Evolutionary conservation across 2,329 filamentous ascomycete genomes (phyloP).

Genomic region (Thielaviopsis euricoi): DNA sequence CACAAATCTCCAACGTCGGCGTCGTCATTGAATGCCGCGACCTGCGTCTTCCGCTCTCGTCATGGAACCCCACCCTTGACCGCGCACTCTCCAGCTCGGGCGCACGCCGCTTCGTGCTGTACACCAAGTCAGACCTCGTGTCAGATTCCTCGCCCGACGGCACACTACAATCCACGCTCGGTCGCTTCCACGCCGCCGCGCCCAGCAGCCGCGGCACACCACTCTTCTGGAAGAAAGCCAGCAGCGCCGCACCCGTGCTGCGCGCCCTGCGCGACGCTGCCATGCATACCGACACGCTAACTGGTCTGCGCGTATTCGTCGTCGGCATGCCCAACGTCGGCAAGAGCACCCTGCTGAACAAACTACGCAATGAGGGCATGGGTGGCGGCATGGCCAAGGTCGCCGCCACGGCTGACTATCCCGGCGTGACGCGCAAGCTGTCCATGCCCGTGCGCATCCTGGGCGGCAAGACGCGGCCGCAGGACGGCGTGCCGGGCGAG

Average conservation of each 20-base stretch:
- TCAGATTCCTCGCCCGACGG: constrained; percentile 10
- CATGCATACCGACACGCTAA: constrained; percentile 36
- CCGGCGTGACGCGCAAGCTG: constrained; percentile 79
- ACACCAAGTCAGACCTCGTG: constrained; percentile 76
- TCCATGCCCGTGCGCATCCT: constrained; percentile 66
- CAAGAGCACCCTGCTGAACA: constrained; percentile 88
- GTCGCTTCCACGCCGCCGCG: constrained; percentile 16
- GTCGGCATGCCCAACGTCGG: constrained; percentile 98
- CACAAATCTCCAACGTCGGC: constrained; percentile 61
- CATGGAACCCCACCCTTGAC: constrained; percentile 81
- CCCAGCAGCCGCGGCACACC: constrained; percentile 1
- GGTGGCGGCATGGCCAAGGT: constrained; percentile 35
- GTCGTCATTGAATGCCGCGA: constrained; percentile 91
- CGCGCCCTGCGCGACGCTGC: constrained; percentile 20
- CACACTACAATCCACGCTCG: constrained; percentile 19
- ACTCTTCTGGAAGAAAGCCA: constrained; percentile 29
- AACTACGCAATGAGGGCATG: constrained; percentile 55
- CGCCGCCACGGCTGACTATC: constrained; percentile 68
- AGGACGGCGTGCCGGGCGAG: constrained; percentile 25
- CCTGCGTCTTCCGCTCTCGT: constrained; percentile 76
- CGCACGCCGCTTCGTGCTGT: constrained; percentile 64
- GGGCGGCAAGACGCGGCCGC: constrained; percentile 16
- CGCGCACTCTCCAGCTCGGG: constrained; percentile 46
- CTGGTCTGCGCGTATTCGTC: constrained; percentile 69
- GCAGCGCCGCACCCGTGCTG: constrained; percentile 25